Conservation (phyloP, 1,139 yeast genomes). For the Blastobotrys malaysiensis region DNA sequence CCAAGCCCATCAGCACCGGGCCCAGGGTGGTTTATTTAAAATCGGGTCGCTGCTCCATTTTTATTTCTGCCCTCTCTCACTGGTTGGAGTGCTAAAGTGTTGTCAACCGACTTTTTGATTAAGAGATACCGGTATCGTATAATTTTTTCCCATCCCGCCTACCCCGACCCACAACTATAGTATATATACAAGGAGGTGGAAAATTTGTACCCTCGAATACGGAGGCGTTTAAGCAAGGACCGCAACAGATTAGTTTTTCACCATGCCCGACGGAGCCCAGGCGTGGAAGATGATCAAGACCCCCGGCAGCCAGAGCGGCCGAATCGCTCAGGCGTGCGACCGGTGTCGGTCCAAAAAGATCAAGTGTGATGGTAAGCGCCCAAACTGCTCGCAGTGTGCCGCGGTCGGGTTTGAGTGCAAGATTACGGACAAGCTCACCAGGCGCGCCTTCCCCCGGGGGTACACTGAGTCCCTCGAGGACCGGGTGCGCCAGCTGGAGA, state of each 20-base stretch:
- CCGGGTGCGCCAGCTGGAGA: slow-evolving; percentile 55
- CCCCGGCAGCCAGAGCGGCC: slow-evolving; percentile 51
- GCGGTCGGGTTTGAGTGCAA: slow-evolving; percentile 68
- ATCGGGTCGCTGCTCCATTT: neutral
- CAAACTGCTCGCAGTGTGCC: slow-evolving; percentile 58
- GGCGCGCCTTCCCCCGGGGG: slow-evolving; percentile 70
- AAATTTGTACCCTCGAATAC: neutral
- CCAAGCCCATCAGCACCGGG: neutral
- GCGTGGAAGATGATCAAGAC: slow-evolving; percentile 55
- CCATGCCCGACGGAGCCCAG: slow-evolving; percentile 34
- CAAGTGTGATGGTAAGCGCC: slow-evolving; percentile 63
- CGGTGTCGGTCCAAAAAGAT: slow-evolving; percentile 78
- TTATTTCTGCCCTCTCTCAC: neutral
- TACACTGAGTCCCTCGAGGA: slow-evolving; percentile 69
- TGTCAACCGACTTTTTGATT: neutral
- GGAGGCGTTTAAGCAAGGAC: neutral
- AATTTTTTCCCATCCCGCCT: neutral
- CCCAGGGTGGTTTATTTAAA: neutral
- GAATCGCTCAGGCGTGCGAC: slow-evolving; percentile 84
- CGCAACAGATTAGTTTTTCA: neutral
- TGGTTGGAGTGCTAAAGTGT: neutral
- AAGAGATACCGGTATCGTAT: neutral
- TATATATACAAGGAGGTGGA: neutral
- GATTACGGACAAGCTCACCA: slow-evolving; percentile 62
- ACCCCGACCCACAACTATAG: neutral